Percentiles rank a stretch among this genome's conserved stretches.
Evolutionary conservation across 345 rosid species (phyloP).

Genomic region (Populus euphratica): DNA sequence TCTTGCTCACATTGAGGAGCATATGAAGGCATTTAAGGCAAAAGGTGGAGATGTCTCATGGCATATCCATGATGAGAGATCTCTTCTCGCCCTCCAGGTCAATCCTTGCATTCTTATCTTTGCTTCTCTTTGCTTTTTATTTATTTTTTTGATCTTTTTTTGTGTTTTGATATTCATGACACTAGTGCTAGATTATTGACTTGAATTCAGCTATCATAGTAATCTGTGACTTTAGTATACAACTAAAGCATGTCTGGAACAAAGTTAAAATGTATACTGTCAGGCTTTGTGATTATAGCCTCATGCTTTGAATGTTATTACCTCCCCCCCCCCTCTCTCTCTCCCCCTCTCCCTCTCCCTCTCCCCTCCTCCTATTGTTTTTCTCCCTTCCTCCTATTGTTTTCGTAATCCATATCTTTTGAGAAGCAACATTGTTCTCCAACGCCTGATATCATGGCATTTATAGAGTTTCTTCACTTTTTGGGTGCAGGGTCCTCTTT

Average conservation of each 20-base stretch:
- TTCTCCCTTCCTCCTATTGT: background rate
- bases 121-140: no score
- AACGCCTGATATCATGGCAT: background rate
- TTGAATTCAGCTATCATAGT: background rate
- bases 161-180: background rate
- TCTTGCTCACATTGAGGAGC: slow-evolving; percentile 92
- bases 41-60: slow-evolving; percentile 95
- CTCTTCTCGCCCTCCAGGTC: slow-evolving; percentile 98
- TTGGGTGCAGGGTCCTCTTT: slow-evolving; percentile 80
- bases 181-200: background rate
- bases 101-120: slow-evolving; percentile 1
- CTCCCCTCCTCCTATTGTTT: background rate
- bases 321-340: no score
- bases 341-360: no score
- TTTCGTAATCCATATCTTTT: background rate
- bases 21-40: slow-evolving; percentile 85
- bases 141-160: slow-evolving; percentile 1
- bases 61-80: slow-evolving; percentile 97
- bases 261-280: background rate
- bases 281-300: background rate
- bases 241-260: background rate
- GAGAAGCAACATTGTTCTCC: background rate
- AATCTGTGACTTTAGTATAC: background rate
- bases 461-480: background rate
- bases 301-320: background rate